These are phyloP conservation scores for Elongisporangium anandrum DNA, from an alignment of 352 stramenopile species.

Conservation along the genomic window DNA sequence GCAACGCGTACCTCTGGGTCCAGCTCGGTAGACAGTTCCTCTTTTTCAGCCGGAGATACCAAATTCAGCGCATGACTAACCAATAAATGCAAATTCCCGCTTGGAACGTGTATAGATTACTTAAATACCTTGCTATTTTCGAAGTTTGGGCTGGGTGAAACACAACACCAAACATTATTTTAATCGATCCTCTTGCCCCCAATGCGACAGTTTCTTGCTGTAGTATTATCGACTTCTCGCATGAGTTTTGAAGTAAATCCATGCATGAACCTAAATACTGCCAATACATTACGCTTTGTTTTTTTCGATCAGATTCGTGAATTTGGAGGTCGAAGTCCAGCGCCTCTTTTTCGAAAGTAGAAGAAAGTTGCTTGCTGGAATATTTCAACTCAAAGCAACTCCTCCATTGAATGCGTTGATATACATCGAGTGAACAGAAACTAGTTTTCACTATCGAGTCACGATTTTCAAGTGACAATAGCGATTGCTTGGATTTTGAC, in stretches of 20 bases:
- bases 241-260: slow-evolving; percentile 6
- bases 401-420: slow-evolving; percentile 14
- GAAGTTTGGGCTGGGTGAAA: slow-evolving; percentile 7
- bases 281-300: slow-evolving; percentile 15
- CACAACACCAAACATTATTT: slow-evolving; percentile 17
- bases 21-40: slow-evolving; percentile 26
- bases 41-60: slow-evolving; percentile 20
- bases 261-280: slow-evolving; percentile 25
- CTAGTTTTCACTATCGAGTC: slow-evolving; percentile 9
- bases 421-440: neutral
- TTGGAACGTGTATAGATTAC: slow-evolving; percentile 11
- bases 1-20: slow-evolving; percentile 44
- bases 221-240: neutral
- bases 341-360: slow-evolving; percentile 26
- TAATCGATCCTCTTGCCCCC: slow-evolving; percentile 18
- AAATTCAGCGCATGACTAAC: slow-evolving; percentile 30
- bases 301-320: slow-evolving; percentile 9
- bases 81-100: slow-evolving; percentile 37
- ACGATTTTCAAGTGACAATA: slow-evolving; percentile 18
- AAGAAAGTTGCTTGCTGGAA: slow-evolving; percentile 14
- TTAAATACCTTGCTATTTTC: neutral
- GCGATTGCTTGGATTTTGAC: no score
- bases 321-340: slow-evolving; percentile 25
- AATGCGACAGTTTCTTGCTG: slow-evolving; percentile 15
- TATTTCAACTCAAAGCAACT: slow-evolving; percentile 12